Evolutionary conservation across 179 eudicot species (phyloP).

Genomic region (Sideroxylon spinosum): DNA sequence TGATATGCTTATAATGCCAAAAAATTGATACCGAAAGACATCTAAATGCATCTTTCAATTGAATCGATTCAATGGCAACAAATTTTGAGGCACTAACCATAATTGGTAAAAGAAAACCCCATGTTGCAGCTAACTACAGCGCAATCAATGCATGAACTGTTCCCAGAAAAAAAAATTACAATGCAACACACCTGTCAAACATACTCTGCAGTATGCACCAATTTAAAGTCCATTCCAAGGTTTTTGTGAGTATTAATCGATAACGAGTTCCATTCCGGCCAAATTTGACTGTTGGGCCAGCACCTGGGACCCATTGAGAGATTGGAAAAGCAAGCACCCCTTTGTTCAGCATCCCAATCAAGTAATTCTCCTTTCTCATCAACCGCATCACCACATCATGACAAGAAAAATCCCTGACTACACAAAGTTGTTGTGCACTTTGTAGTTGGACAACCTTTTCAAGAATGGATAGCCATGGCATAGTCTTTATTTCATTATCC

Average conservation of each 20-base stretch:
- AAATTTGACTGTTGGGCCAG: constrained; percentile 59
- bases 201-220: constrained; percentile 96
- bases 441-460: constrained; percentile 82
- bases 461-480: constrained; percentile 83
- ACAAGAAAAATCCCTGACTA: constrained; percentile 81
- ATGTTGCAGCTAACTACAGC: neutral
- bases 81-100: neutral
- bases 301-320: constrained; percentile 83
- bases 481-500: constrained; percentile 79
- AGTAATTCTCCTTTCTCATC: constrained; percentile 95
- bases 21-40: neutral
- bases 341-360: constrained; percentile 95
- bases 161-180: neutral
- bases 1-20: neutral
- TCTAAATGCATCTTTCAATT: neutral
- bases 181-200: constrained; percentile 75
- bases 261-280: constrained; percentile 40
- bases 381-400: constrained; percentile 90
- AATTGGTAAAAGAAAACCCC: neutral
- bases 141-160: neutral
- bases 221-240: constrained; percentile 95
- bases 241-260: constrained; percentile 72
- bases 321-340: constrained; percentile 86
- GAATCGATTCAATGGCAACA: constrained; percentile 2
- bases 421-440: constrained; percentile 63